Base-by-base conservation (phyloP, 345 rosid genomes). In the Barbarea vulgaris region DNA sequence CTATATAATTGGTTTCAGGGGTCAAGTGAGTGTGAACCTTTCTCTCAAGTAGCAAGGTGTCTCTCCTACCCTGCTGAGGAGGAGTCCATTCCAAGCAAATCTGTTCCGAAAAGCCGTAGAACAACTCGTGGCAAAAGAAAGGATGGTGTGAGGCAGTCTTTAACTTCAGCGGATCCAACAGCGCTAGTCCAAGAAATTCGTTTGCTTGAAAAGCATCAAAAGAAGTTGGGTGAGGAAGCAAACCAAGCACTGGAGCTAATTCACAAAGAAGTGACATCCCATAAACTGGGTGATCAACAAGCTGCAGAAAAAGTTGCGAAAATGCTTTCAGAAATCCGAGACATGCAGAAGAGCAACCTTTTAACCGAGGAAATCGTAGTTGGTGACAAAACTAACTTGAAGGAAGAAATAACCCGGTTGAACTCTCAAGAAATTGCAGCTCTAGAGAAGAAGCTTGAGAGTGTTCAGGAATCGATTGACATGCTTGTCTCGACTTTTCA, bases 151-250 rank as follows among this genome's bases (percentile, higher is more conserved):
- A 84, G 93, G 77, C 89, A 87, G 78, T 89, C 98, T 4, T 41
- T 83, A 66, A 86, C 89, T 67, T 88, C 89, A 64, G 81, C 82
- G 14, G 86, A 90, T 82, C 97, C 91, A 83, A 83, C 88, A 76
- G 83, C 83, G 77, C 85, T 94, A 30, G 92, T 89, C 57, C 88
- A 86, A 25, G 98, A 90, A 75, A 94, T 94, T 53, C 84, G 97
- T 51, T 85, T 89, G 80, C 87, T 94, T 70, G 97, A 88, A 77
- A 90, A 88, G 76, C 84, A 82, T 54, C 97, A 94, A 78, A 86
- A 85, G 88, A 89, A 87, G 78, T 84, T 94, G 41, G 93, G 96
- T 2, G 95, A 86, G 42, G 98, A 91, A 81, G 98, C 98, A 80
- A 91, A 85, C 79, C 88, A 84, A 73, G 96, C 97, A 46, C 88